phyloP scores from a whole-genome alignment of 108 stramenopile genomes.

The Stephanodiscus triporus region DNA sequence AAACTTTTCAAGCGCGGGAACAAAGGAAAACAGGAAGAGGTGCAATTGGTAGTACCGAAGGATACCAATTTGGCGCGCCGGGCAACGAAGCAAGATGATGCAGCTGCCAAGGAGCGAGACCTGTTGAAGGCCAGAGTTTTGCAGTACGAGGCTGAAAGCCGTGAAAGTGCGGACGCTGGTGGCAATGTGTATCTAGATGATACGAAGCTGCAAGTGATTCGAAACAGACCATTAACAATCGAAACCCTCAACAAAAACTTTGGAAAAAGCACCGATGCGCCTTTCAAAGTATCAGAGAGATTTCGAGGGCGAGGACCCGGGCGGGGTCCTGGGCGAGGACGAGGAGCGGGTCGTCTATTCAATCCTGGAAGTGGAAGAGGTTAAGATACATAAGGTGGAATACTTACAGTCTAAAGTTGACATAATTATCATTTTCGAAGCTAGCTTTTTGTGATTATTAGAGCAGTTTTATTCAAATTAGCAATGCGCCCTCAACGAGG shows the following conservation, averaged over 20 bases:
- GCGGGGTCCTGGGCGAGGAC: slow-evolving; percentile 16
- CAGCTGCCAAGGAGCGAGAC: slow-evolving; percentile 85
- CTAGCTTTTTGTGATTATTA: too few relatives aligned
- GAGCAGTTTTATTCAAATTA: too few relatives aligned
- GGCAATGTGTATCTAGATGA: slow-evolving; percentile 90
- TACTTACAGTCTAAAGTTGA: neutral
- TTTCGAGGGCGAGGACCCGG: slow-evolving; percentile 38
- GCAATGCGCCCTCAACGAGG: too few relatives aligned
- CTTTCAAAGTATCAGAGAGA: slow-evolving; percentile 42
- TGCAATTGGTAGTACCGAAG: slow-evolving; percentile 79
- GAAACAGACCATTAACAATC: slow-evolving; percentile 80
- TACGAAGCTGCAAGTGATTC: slow-evolving; percentile 79
- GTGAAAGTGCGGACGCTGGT: slow-evolving; percentile 57
- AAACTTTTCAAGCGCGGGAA: slow-evolving; percentile 91
- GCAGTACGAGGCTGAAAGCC: slow-evolving; percentile 86
- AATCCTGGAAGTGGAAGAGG: slow-evolving; percentile 43
- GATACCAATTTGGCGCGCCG: slow-evolving; percentile 80
- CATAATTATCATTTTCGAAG: neutral
- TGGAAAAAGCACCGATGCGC: slow-evolving; percentile 62
- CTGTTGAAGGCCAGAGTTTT: slow-evolving; percentile 82
- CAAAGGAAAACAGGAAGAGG: slow-evolving; percentile 91
- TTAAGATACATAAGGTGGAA: neutral
- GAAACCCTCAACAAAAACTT: slow-evolving; percentile 84
- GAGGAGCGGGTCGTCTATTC: slow-evolving; percentile 50
- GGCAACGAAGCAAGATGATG: slow-evolving; percentile 84